A percentile compares a stretch with the other conserved stretches of the same genome.
Evolutionary conservation across 306 rosid species (phyloP).

Genomic region (Castanospermum australe): DNA sequence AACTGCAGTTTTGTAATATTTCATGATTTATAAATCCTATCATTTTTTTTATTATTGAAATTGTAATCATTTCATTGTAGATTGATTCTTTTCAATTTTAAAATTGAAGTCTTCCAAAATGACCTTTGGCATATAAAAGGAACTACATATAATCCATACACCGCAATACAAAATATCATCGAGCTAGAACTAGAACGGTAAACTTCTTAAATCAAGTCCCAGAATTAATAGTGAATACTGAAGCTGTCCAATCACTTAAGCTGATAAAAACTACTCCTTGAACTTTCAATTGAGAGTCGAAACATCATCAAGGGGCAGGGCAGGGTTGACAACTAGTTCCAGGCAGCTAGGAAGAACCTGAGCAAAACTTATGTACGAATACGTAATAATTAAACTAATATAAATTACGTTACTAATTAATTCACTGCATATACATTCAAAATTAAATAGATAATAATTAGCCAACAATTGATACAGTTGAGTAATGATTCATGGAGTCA

Average conservation of each 20-base stretch:
- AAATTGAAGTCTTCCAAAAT: background rate
- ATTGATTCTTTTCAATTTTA: background rate
- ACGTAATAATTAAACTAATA: background rate
- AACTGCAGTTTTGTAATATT: too few relatives aligned
- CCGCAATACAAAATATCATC: background rate
- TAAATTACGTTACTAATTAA: slow-evolving; percentile 12
- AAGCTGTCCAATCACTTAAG: background rate
- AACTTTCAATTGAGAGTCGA: background rate
- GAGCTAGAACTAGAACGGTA: background rate
- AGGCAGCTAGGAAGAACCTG: background rate
- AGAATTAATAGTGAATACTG: background rate
- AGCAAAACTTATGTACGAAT: background rate
- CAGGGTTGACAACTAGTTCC: background rate
- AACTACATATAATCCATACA: background rate
- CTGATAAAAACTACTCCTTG: background rate
- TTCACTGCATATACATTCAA: slow-evolving; percentile 20
- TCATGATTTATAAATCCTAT: background rate
- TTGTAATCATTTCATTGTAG: too few relatives aligned
- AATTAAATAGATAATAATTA: slow-evolving; percentile 14
- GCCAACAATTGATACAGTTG: background rate
- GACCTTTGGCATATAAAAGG: background rate
- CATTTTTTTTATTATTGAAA: too few relatives aligned
- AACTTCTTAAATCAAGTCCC: background rate
- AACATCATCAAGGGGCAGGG: background rate
- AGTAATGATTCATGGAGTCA: background rate